Percentiles rank a stretch among this genome's conserved stretches.
phyloP scores from a whole-genome alignment of 2,329 filamentous ascomycete species.

The Fonsecaea nubica region DNA sequence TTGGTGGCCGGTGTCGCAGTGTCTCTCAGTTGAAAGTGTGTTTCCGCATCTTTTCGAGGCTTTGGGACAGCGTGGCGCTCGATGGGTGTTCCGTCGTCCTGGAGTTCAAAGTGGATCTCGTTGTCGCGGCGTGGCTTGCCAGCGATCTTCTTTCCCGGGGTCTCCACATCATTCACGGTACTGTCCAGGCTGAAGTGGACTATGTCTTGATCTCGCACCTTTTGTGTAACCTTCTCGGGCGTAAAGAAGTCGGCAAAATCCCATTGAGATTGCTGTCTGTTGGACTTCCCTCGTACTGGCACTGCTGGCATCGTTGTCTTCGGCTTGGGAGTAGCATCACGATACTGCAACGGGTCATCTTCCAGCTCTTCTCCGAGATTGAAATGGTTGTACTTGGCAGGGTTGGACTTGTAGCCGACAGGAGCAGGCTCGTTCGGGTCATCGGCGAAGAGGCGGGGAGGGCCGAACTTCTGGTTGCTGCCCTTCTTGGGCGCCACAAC shows the following conservation, averaged over 20 bases:
- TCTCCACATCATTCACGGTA: constrained; percentile 59
- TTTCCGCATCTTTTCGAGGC: constrained; percentile 77
- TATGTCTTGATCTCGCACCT: constrained; percentile 70
- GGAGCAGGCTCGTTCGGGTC: constrained; percentile 59
- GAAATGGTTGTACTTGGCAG: constrained; percentile 85
- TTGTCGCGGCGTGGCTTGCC: constrained; percentile 75
- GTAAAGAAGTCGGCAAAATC: constrained; percentile 87
- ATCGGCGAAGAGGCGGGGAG: constrained; percentile 62
- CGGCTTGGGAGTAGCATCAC: constrained; percentile 40
- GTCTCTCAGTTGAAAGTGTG: constrained; percentile 85
- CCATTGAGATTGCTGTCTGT: constrained; percentile 73
- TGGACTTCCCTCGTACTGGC: constrained; percentile 33
- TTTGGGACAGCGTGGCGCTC: constrained; percentile 45
- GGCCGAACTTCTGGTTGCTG: constrained; percentile 56
- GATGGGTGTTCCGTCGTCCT: constrained; percentile 65
- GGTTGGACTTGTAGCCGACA: constrained; percentile 66
- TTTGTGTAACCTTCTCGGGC: constrained; percentile 74
- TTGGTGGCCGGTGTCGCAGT: constrained; percentile 57
- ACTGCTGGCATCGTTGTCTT: constrained; percentile 13
- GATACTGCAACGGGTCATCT: constrained; percentile 40
- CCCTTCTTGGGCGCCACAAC: constrained; percentile 55
- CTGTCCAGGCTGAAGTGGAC: constrained; percentile 79
- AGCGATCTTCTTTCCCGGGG: constrained; percentile 41
- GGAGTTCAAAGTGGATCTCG: constrained; percentile 81
- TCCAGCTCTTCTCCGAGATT: constrained; percentile 66